phyloP scores from a whole-genome alignment of 257 asterid species.

The Osmanthus fragrans region DNA sequence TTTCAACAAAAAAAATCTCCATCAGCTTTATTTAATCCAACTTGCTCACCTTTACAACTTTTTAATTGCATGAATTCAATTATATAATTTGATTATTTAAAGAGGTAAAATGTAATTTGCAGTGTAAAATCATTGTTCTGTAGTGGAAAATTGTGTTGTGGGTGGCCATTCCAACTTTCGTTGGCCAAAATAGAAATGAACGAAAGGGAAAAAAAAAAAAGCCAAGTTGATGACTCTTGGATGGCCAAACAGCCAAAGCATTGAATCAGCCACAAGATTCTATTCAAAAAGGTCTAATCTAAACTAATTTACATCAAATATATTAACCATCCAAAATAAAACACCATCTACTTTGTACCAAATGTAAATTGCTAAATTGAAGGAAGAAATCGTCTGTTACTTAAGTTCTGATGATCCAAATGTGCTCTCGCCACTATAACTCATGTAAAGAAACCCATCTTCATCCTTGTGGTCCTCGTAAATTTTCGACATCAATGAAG shows the following conservation, averaged over 20 bases:
- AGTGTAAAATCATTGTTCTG: neutral
- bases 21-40: neutral
- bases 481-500: slow-evolving; percentile 67
- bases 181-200: neutral
- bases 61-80: neutral
- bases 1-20: neutral
- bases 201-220: neutral
- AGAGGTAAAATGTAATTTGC: no score
- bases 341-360: no score
- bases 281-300: no score
- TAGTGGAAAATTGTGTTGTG: neutral
- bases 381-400: slow-evolving; percentile 14
- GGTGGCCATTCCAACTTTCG: neutral
- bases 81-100: neutral
- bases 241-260: neutral
- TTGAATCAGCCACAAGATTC: no score
- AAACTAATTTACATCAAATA: no score
- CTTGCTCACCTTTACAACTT: neutral
- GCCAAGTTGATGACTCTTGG: no score
- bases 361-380: neutral
- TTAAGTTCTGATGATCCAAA: slow-evolving; percentile 45
- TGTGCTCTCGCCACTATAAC: slow-evolving; percentile 82
- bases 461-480: slow-evolving; percentile 80
- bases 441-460: slow-evolving; percentile 86
- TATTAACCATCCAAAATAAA: no score